These are phyloP conservation scores for Colletotrichum navitas DNA, from an alignment of 2,329 filamentous ascomycete species.

Conservation along the genomic window DNA sequence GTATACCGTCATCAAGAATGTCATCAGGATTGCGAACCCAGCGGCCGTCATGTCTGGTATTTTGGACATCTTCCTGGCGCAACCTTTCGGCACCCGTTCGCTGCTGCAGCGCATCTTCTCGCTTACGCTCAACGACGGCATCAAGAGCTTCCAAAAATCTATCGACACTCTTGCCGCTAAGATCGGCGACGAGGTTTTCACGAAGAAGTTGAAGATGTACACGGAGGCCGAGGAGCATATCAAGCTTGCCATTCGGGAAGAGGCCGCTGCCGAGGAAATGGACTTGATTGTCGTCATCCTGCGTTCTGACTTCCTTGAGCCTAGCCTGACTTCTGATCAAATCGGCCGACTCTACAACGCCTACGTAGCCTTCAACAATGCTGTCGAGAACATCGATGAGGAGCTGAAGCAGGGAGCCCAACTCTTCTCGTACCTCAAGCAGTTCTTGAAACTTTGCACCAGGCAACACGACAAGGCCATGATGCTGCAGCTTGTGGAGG, in stretches of 20 bases:
- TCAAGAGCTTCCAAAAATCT: slow-evolving; percentile 85
- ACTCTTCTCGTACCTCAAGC: slow-evolving; percentile 94
- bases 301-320: slow-evolving; percentile 80
- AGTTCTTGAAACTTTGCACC: slow-evolving; percentile 91
- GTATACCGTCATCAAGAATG: slow-evolving; percentile 94
- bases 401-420: slow-evolving; percentile 91
- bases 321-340: slow-evolving; percentile 79
- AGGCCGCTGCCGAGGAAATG: slow-evolving; percentile 79
- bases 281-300: slow-evolving; percentile 90
- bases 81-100: slow-evolving; percentile 91
- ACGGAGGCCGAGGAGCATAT: slow-evolving; percentile 79
- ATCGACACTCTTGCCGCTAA: slow-evolving; percentile 83
- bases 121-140: slow-evolving; percentile 90
- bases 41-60: slow-evolving; percentile 97
- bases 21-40: slow-evolving; percentile 95
- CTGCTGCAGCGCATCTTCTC: slow-evolving; percentile 95
- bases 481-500: slow-evolving; percentile 96
- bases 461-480: slow-evolving; percentile 94
- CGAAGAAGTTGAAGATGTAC: slow-evolving; percentile 85
- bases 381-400: slow-evolving; percentile 89
- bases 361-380: slow-evolving; percentile 95
- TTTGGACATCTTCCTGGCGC: slow-evolving; percentile 93
- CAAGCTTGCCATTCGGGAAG: slow-evolving; percentile 79
- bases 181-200: slow-evolving; percentile 84
- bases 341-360: slow-evolving; percentile 91